Base-by-base conservation (phyloP, 23 red algal species). In the Chondrus crispus region DNA sequence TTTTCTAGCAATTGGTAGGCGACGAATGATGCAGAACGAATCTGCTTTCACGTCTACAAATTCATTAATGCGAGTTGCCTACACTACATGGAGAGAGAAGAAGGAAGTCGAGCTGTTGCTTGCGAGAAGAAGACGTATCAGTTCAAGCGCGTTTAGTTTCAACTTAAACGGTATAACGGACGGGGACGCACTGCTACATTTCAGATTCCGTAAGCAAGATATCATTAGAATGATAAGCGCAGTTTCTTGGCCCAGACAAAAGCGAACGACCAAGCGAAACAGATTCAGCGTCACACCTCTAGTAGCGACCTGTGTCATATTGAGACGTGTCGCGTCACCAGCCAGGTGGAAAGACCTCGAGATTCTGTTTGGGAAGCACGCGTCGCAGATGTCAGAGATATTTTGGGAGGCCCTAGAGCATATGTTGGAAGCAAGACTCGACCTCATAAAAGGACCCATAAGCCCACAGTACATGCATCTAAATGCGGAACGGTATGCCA, bases 351-450 rank as follows among this genome's bases (percentile, higher is more conserved):
- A 16, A 45, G 29, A 86, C 0, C 11, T 86, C 10, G 82, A 68
- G 37, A 18, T 12, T 12, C 20, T 70, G 20, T 86, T 86, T 70
- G 55, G 82, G 24, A 86, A 86, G 0, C 57, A 86, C 42, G 58
- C 24, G 7, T 20, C 57, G 1, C 60, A 86, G 18, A 12, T 86
- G 13, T 51, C 30, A 20, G 20, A 86, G 47, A 86, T 86, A 70
- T 72, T 86, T 58, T 86, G 58, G 58, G 60, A 86, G 47, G 35
- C 70, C 14, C n/a, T 80, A 78, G 86, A 79, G 39, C 10, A 72
- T 19, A 22, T 18, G 0, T 2, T 82, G 46, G 19, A 14, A 1
- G 24, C 1, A 22, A 16, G 48, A 29, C 46, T 36, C 13, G 20
- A 60, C 6, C 2, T 43, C n/a, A 26, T 57, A 19, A 82, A 43